Evolutionary conservation across 768 basidiomycete genomes (phyloP).

Genomic region (Termitomyces bulborhizus): DNA sequence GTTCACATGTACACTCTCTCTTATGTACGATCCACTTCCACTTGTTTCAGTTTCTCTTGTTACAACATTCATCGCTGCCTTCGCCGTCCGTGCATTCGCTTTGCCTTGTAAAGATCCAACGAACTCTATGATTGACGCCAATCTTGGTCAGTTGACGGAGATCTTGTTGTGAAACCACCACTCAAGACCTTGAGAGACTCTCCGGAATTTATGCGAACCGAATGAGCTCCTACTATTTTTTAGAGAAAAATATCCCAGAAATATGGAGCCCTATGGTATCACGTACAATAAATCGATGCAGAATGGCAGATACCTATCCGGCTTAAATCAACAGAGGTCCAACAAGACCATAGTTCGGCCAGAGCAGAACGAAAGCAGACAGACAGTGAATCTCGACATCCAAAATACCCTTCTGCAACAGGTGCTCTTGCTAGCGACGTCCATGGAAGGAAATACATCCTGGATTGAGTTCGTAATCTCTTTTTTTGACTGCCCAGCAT

Average conservation of each 20-base stretch:
- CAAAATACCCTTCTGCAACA: conserved; percentile 37
- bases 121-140: conserved; percentile 36
- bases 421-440: not conserved
- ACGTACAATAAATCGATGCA: conserved; percentile 61
- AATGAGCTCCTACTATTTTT: conserved; percentile 60
- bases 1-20: conserved; percentile 17
- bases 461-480: conserved; percentile 41
- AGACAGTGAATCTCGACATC: conserved; percentile 47
- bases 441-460: conserved; percentile 26
- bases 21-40: conserved; percentile 53
- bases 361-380: conserved; percentile 43
- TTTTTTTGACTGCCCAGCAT: no score
- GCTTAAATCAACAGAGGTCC: conserved; percentile 42
- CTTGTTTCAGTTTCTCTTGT: conserved; percentile 55
- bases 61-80: conserved; percentile 51
- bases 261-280: not conserved
- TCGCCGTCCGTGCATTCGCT: conserved; percentile 42
- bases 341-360: conserved; percentile 50
- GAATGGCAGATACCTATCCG: conserved; percentile 47
- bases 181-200: conserved; percentile 40
- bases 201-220: conserved; percentile 44
- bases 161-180: conserved; percentile 21
- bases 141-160: conserved; percentile 21
- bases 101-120: conserved; percentile 51
- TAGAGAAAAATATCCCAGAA: not conserved